Conservation (phyloP, 2,329 filamentous ascomycete species). For the Paramyrothecium sp. region DNA sequence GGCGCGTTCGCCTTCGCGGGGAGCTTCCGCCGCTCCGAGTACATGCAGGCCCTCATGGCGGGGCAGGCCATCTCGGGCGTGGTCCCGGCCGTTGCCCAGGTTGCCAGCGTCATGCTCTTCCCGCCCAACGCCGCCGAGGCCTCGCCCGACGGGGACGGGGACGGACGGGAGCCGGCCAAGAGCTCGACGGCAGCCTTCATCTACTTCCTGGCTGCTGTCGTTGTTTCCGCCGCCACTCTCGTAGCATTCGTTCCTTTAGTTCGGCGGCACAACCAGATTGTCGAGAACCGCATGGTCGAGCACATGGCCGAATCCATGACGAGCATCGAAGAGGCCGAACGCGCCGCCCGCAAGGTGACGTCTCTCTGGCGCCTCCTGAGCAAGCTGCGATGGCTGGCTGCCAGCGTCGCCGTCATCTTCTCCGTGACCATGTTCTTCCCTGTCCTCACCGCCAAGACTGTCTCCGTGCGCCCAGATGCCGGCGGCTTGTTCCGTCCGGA, state of each 20-base stretch:
- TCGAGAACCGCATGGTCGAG: constrained; percentile 47
- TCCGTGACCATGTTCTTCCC: constrained; percentile 90
- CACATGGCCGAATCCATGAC: constrained; percentile 49
- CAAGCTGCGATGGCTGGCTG: constrained; percentile 77
- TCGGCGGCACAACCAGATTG: constrained; percentile 53
- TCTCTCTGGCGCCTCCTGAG: constrained; percentile 64
- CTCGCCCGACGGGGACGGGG: constrained; percentile 1
- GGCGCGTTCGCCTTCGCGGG: constrained; percentile 90
- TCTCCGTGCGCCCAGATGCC: constrained; percentile 38
- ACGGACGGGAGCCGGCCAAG: constrained; percentile 16
- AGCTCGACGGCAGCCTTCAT: constrained; percentile 68
- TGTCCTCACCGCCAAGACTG: constrained; percentile 75
- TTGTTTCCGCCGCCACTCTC: constrained; percentile 68
- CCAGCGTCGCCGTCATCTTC: constrained; percentile 80
- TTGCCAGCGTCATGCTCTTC: constrained; percentile 69
- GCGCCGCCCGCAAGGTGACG: constrained; percentile 47
- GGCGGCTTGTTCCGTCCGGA: constrained; percentile 66
- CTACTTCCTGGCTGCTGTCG: constrained; percentile 87
- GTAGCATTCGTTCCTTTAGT: constrained; percentile 74
- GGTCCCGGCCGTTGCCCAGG: constrained; percentile 82
- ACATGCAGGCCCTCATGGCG: constrained; percentile 94
- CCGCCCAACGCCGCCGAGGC: constrained; percentile 34
- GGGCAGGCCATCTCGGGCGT: constrained; percentile 93
- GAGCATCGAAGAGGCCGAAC: constrained; percentile 53
- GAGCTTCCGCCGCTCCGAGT: constrained; percentile 80